phyloP scores from a whole-genome alignment of 164 flowering plant genomes.

The grape (Vitis vinifera) region DNA sequence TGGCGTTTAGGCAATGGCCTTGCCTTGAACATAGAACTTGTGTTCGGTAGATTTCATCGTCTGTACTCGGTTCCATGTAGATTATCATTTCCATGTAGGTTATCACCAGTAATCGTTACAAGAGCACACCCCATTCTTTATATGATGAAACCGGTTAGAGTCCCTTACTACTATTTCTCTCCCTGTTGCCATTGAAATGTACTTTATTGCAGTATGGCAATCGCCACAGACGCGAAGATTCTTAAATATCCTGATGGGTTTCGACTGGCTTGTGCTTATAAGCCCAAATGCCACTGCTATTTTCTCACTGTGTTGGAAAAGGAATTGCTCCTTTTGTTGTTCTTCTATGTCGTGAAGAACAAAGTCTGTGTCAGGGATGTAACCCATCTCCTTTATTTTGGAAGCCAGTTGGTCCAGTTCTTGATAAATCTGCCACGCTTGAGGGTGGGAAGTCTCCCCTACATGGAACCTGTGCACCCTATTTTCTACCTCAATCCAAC shows the following conservation, averaged over 20 bases:
- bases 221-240: constrained; percentile 83
- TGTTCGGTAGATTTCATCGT: neutral
- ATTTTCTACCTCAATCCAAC: constrained; percentile 76
- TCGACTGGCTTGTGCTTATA: constrained; percentile 46
- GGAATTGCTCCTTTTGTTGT: constrained; percentile 61
- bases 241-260: constrained; percentile 68
- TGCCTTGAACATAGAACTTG: no score
- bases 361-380: constrained; percentile 61
- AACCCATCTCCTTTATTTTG: constrained; percentile 65
- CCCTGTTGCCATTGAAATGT: constrained; percentile 42
- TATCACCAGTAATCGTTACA: constrained; percentile 84
- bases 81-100: neutral
- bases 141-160: constrained; percentile 72
- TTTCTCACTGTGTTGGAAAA: constrained; percentile 87
- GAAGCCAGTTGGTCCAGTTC: constrained; percentile 48
- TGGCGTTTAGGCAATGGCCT: no score
- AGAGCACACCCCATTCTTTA: constrained; percentile 66
- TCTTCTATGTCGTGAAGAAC: constrained; percentile 85
- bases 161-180: constrained; percentile 78
- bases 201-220: constrained; percentile 74
- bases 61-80: neutral
- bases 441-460: constrained; percentile 73
- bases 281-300: constrained; percentile 79
- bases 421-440: constrained; percentile 50
- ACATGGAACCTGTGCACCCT: constrained; percentile 68